phyloP scores from a whole-genome alignment of 345 rosid genomes.

The Hypericum androsaemum region DNA sequence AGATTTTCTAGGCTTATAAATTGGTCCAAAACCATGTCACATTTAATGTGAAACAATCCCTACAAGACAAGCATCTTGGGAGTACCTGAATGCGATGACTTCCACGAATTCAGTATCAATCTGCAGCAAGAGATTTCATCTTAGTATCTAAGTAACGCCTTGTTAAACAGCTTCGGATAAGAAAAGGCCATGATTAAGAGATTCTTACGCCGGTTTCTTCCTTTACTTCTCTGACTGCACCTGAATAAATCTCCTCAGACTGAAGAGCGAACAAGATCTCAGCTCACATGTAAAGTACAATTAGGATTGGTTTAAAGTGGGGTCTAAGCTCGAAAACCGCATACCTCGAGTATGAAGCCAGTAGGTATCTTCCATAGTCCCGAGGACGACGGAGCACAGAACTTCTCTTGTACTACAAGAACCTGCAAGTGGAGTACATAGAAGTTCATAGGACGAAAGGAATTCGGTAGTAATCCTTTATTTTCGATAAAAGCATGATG shows the following conservation, averaged over 20 bases:
- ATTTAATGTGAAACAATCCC: background rate
- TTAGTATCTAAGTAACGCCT: background rate
- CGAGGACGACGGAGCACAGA: conserved; percentile 46
- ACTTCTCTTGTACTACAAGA: conserved; percentile 93
- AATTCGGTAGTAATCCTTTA: too few relatives aligned
- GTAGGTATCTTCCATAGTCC: conserved; percentile 94
- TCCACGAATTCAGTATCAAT: conserved; percentile 73
- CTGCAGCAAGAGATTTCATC: conserved; percentile 27
- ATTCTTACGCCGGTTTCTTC: conserved; percentile 93
- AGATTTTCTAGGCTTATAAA: too few relatives aligned
- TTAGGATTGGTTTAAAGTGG: too few relatives aligned
- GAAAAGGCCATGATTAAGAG: background rate
- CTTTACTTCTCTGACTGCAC: conserved; percentile 88
- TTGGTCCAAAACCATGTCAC: too few relatives aligned
- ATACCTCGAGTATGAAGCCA: conserved; percentile 81
- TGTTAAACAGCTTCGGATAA: background rate
- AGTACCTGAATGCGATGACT: conserved; percentile 83
- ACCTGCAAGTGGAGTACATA: conserved; percentile 35
- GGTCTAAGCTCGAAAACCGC: background rate
- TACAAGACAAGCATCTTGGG: background rate
- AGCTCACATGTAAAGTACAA: too few relatives aligned
- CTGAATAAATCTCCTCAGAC: conserved; percentile 85
- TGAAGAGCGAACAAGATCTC: conserved; percentile 7
- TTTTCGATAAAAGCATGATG: too few relatives aligned
- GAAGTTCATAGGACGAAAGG: too few relatives aligned